Percentiles rank a stretch among this genome's conserved stretches.
Conservation (phyloP, 257 asterid species). For the Penstemon newberryi region DNA sequence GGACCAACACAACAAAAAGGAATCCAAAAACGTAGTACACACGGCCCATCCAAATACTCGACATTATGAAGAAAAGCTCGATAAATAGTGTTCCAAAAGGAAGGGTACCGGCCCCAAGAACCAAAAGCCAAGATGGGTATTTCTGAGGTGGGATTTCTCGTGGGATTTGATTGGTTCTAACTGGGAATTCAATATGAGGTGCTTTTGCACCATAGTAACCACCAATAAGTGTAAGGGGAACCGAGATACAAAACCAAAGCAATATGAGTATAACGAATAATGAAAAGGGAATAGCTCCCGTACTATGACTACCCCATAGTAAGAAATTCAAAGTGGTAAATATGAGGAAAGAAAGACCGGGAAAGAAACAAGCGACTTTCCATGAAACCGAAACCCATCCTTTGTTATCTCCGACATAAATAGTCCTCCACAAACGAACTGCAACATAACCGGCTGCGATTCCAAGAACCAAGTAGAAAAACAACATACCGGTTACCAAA, state of each 20-base stretch:
- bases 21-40: constrained; percentile 88
- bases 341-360: constrained; percentile 68
- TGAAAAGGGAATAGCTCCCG: constrained; percentile 86
- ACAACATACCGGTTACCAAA: constrained; percentile 77
- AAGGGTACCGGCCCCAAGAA: constrained; percentile 90
- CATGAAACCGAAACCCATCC: constrained; percentile 91
- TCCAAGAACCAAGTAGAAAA: constrained; percentile 81
- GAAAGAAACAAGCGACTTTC: constrained; percentile 88
- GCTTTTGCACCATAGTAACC: constrained; percentile 81
- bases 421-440: constrained; percentile 87
- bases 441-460: constrained; percentile 83
- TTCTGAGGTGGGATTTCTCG: constrained; percentile 85
- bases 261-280: constrained; percentile 62
- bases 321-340: constrained; percentile 68
- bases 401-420: constrained; percentile 59
- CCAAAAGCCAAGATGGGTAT: constrained; percentile 89
- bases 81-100: constrained; percentile 95
- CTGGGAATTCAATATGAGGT: constrained; percentile 77
- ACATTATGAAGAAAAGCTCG: constrained; percentile 91
- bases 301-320: constrained; percentile 90
- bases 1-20: constrained; percentile 63
- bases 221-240: constrained; percentile 78
- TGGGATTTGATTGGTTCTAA: constrained; percentile 79
- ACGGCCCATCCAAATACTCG: constrained; percentile 90
- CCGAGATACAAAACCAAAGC: constrained; percentile 88